Percentiles rank a stretch among this genome's conserved stretches.
Conservation (phyloP, 345 rosid genomes). For the Populus davidiana region DNA sequence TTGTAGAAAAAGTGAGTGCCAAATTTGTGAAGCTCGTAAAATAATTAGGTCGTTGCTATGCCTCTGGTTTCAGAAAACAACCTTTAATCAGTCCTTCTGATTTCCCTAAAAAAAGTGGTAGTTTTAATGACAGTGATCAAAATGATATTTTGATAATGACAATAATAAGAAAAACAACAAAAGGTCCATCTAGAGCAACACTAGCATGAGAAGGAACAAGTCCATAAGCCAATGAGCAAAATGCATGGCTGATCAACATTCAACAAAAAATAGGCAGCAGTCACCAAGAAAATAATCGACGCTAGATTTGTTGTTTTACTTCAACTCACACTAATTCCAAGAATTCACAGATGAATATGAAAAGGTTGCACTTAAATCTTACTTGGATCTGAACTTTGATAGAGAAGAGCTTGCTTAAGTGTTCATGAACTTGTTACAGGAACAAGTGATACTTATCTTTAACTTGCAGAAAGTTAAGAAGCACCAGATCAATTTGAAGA, state of each 20-base stretch:
- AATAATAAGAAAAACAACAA: neutral
- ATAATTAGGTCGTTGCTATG: neutral
- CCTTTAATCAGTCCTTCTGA: neutral
- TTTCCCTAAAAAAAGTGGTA: neutral
- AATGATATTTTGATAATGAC: neutral
- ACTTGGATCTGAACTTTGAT: neutral
- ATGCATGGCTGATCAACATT: neutral
- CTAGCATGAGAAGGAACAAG: neutral
- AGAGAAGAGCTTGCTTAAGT: neutral
- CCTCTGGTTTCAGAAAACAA: conserved; percentile 3
- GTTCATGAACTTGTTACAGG: neutral
- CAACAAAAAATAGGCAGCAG: neutral
- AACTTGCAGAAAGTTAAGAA: neutral
- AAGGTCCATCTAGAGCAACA: neutral
- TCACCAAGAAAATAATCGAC: neutral
- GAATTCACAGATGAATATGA: neutral
- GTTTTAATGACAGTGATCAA: neutral
- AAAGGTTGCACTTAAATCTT: neutral
- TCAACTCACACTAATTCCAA: neutral
- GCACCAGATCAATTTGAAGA: neutral
- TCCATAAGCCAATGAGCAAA: neutral
- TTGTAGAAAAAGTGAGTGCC: neutral
- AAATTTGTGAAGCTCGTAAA: neutral
- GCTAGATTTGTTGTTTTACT: neutral
- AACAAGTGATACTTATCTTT: neutral